Base-by-base conservation (phyloP, 805 yeast species). In the Grigorovia jiainica region DNA sequence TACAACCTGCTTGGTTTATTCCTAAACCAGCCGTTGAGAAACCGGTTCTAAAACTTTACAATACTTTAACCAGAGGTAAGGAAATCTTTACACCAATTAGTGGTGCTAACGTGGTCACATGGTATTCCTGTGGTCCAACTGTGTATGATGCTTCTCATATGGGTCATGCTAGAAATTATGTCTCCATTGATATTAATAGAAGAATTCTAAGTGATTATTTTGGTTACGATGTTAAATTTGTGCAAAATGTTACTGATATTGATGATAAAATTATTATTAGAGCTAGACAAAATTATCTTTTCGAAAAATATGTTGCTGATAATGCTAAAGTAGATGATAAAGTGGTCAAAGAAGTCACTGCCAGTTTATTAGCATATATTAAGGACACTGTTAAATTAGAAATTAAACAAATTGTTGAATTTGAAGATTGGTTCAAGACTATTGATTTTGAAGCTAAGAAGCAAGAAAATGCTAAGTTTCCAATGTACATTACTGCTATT, bases 91-190 rank as follows among this genome's bases (percentile, higher is more conserved):
- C 78, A n/a, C 94, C 97, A 2, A 64, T 69, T 43, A 65, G 68
- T 21, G 74, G 75, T 2, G 58, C 57, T 29, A 74, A 75, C 46
- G 75, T 73, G 45, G 83, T 92, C 39, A 74, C 87, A 1, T 92
- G 98, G 98, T 92, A 92, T 67, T 84, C 87, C 44, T 92, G 98
- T 73, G 98, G 98, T 5, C 98, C 98, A 10, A 92, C 98, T 0
- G 98, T 92, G 13, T 92, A 92, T 58, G 95, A 92, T 64, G 78
- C 92, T 27, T 77, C 89, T 40, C 98, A 92, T 59, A 87, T 92
- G 97, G 98, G 98, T 18, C 98, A 92, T 62, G 98, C 98, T 11
- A 73, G 98, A 63, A 92, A 92, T 65, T 92, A 92, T 57, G 97
- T 92, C 39, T 78, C 95, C 8, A 85, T 84, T 41, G 98, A 92